Evolutionary conservation across 768 basidiomycete genomes (phyloP), one percentile per base, ranked within the genome.

Genomic region (Tulasnella sp.): DNA sequence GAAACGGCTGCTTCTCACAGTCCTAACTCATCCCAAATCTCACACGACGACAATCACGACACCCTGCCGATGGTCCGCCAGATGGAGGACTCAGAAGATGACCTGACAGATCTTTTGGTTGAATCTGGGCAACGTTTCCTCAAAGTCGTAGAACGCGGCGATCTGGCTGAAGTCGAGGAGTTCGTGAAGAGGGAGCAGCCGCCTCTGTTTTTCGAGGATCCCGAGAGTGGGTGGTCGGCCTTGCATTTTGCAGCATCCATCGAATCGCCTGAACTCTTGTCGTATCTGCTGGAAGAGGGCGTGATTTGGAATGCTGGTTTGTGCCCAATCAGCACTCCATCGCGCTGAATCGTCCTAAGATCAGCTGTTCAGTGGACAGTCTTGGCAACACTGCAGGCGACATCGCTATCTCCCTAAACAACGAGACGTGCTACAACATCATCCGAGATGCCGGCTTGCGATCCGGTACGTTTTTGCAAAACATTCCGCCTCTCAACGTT

Each of bases 401-500:
- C 63, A 79, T 98, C 49, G 85, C 91, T 9, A 72, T 91, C 29
- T 94, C 91, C 6, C 76, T 86, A 68, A 93, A 94, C 63, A 78
- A 92, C 63, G 70, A 73, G 56, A 70, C 71, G 36, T 82, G 82
- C 14, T 98, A 97, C 68, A 77, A 72, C 19, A 65, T 80, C 50
- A 85, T 99, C 46, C 79, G 89, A n/a, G 84, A 94, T 70, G 87
- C 94, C 56, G 96, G 94, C 6, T 81, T 98, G 58, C 81, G 94
- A 57, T 77, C 86, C 70, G 92, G 93, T 88, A 61, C 65, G 74
- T 69, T 67, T 3, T 40, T 53, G 27, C 53, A 61, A 52, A 59
- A 49, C 27, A 63, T 59, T 49, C 35, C 49, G 9, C 57, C 40
- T 51, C 41, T 41, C 60, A 43, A 15, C 34, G 32, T 29, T 19